phyloP scores from a whole-genome alignment of 2,329 filamentous ascomycete genomes.

The Alternaria viburni region DNA sequence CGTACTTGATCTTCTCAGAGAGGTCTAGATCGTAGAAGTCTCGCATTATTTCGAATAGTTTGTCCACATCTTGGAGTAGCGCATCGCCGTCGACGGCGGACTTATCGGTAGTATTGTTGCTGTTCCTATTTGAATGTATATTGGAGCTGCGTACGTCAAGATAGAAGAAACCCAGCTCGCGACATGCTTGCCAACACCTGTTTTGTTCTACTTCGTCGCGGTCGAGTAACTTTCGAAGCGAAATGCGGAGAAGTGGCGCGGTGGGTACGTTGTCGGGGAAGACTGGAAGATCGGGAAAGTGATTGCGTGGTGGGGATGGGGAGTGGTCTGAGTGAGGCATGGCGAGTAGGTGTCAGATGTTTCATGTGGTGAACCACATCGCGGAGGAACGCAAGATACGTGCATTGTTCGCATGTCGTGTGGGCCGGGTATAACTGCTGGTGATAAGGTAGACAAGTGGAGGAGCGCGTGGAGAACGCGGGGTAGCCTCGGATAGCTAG shows the following conservation, averaged over 20 bases:
- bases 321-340: slow-evolving; percentile 34
- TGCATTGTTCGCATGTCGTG: neutral
- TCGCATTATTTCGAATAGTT: slow-evolving; percentile 55
- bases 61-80: slow-evolving; percentile 53
- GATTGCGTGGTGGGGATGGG: slow-evolving; percentile 11
- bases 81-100: slow-evolving; percentile 41
- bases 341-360: neutral
- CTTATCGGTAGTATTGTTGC: neutral
- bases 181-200: slow-evolving; percentile 51
- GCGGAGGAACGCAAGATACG: neutral
- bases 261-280: slow-evolving; percentile 52
- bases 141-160: slow-evolving; percentile 52
- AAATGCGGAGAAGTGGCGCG: slow-evolving; percentile 51
- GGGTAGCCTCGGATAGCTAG: slow-evolving; percentile 3
- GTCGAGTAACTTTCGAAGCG: slow-evolving; percentile 48
- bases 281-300: slow-evolving; percentile 46
- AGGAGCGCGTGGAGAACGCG: slow-evolving; percentile 1
- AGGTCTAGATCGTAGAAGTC: slow-evolving; percentile 56
- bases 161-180: slow-evolving; percentile 64
- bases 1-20: slow-evolving; percentile 62
- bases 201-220: slow-evolving; percentile 45
- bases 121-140: neutral
- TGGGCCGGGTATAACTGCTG: neutral
- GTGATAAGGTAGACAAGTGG: neutral
- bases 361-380: neutral